A percentile compares a stretch with the other conserved stretches of the same genome.
Evolutionary conservation across 2,329 filamentous ascomycete species (phyloP).

Genomic region (Stachybotrys chartarum): DNA sequence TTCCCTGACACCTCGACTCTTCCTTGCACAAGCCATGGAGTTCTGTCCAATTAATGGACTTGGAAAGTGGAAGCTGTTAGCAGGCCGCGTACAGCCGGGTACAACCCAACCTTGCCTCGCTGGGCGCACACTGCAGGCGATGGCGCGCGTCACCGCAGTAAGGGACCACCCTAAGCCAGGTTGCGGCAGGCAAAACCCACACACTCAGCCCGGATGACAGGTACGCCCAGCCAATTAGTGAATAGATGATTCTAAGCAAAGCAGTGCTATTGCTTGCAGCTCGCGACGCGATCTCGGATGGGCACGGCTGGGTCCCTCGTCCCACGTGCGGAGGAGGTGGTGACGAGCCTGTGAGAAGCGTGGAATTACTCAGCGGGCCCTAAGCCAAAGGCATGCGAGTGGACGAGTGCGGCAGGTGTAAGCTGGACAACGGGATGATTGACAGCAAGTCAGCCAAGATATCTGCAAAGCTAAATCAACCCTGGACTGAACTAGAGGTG

Average conservation of each 20-base stretch:
- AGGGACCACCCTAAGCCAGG: neutral
- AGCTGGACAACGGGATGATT: too few species aligned
- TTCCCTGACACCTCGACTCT: neutral
- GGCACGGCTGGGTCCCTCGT: neutral
- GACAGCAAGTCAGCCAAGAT: too few species aligned
- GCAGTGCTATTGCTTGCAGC: neutral
- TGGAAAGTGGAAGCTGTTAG: neutral
- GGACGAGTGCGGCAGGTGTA: too few species aligned
- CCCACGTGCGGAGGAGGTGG: neutral
- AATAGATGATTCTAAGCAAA: neutral
- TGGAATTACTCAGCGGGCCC: slow-evolving; percentile 26
- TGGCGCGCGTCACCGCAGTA: neutral
- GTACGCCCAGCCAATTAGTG: neutral
- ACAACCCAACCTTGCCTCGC: neutral
- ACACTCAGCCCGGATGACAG: neutral
- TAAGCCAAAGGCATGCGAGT: neutral
- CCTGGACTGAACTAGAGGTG: too few species aligned
- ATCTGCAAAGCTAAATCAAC: too few species aligned
- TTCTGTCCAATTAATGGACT: neutral
- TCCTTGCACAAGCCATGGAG: neutral
- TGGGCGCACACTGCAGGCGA: neutral
- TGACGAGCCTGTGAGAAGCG: slow-evolving; percentile 20
- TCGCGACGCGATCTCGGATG: neutral
- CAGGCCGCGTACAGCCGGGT: neutral
- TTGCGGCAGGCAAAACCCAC: neutral